Conservation (phyloP, 257 asterid species). For the Cordia subcordata region DNA sequence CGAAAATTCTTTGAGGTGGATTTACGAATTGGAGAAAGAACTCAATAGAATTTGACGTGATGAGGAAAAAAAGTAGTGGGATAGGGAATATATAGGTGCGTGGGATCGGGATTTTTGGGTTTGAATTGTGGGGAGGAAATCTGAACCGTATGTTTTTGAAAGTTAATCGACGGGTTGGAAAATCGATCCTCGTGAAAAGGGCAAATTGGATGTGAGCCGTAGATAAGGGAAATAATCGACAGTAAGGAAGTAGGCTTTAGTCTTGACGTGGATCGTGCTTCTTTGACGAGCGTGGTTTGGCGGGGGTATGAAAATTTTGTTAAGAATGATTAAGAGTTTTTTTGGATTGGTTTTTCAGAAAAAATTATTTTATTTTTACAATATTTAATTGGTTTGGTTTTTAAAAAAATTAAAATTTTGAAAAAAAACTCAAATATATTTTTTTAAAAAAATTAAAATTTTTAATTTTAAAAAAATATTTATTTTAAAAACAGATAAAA, state of each 20-base stretch:
- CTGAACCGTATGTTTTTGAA: conserved; percentile 11
- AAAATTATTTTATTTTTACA: too few species aligned
- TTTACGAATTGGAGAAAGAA: not conserved
- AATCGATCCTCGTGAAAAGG: conserved; percentile 7
- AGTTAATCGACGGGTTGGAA: conserved; percentile 4
- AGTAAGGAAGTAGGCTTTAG: not conserved
- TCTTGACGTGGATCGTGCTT: conserved; percentile 24
- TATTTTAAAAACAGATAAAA: too few species aligned
- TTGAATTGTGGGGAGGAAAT: conserved; percentile 12
- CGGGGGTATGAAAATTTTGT: not conserved
- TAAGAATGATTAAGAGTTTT: too few species aligned
- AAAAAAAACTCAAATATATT: too few species aligned
- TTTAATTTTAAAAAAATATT: too few species aligned
- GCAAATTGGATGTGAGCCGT: not conserved
- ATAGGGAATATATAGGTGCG: conserved; percentile 1
- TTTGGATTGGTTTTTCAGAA: too few species aligned
- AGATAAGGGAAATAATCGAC: not conserved
- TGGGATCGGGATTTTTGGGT: not conserved
- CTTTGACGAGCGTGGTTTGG: conserved; percentile 8
- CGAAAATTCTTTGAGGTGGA: not conserved
- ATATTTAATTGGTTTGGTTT: too few species aligned
- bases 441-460: too few species aligned
- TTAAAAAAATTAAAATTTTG: too few species aligned
- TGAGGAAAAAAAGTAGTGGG: not conserved
- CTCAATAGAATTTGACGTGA: rapidly evolving